A percentile compares a stretch with the other conserved stretches of the same genome.
phyloP scores from a whole-genome alignment of 306 rosid species.

The Psophocarpus tetragonolobus region DNA sequence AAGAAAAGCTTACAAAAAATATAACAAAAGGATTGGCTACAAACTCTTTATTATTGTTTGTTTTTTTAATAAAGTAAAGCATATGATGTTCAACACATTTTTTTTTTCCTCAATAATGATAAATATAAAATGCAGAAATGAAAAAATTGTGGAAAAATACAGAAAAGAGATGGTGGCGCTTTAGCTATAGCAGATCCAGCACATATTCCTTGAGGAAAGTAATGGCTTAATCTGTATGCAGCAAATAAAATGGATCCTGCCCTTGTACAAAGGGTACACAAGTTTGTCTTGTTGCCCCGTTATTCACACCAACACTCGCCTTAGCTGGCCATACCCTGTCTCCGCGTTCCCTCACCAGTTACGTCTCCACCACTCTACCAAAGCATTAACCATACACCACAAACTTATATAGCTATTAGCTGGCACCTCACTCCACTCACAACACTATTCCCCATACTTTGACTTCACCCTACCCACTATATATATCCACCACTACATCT shows the following conservation, averaged over 20 bases:
- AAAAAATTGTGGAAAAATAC: background rate
- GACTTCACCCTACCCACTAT: background rate
- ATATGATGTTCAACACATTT: background rate
- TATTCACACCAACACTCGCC: background rate
- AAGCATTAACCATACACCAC: no score
- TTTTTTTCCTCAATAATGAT: background rate
- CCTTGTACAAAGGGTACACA: background rate
- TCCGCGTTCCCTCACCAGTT: background rate
- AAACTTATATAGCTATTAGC: no score
- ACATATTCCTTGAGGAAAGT: background rate
- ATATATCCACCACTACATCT: background rate
- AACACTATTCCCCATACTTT: background rate
- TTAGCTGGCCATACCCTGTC: constrained; percentile 38
- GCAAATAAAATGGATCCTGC: background rate
- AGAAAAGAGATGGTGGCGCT: background rate
- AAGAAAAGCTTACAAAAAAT: background rate
- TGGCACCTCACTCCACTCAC: constrained; percentile 4
- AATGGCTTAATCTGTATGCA: background rate
- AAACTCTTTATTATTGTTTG: background rate
- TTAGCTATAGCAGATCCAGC: background rate
- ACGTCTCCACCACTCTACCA: no score
- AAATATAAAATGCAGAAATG: background rate
- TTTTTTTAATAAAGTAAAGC: background rate
- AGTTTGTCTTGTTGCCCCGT: background rate
- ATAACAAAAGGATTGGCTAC: background rate